A percentile compares a stretch with the other conserved stretches of the same genome.
Evolutionary conservation across 106 monocot genomes (phyloP).

Genomic region (Acanthochlamys bracteata): DNA sequence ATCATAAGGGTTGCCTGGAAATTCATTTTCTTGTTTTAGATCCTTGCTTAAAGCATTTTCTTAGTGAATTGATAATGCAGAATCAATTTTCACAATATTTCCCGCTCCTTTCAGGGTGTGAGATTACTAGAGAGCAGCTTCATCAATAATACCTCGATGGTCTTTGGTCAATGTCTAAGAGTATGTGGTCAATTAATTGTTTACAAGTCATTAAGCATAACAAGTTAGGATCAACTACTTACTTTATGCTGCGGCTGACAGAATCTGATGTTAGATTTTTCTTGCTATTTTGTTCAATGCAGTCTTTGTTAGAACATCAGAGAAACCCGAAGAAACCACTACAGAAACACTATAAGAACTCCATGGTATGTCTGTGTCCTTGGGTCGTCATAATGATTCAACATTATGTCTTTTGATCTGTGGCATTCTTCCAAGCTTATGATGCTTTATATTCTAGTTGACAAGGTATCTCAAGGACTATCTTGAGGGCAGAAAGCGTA

Average conservation of each 20-base stretch:
- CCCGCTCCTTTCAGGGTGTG: slow-evolving; percentile 36
- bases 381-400: too few relatives aligned
- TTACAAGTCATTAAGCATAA: too few relatives aligned
- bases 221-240: too few relatives aligned
- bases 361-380: slow-evolving; percentile 64
- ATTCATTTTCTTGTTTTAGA: too few relatives aligned
- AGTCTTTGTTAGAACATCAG: slow-evolving; percentile 86
- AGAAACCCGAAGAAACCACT: slow-evolving; percentile 60
- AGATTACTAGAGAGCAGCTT: slow-evolving; percentile 71
- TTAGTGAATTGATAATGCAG: too few relatives aligned
- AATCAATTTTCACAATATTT: too few relatives aligned
- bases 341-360: slow-evolving; percentile 80
- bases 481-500: slow-evolving; percentile 57
- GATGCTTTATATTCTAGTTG: slow-evolving; percentile 26
- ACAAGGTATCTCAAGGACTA: slow-evolving; percentile 73
- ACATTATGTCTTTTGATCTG: too few relatives aligned
- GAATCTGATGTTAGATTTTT: too few relatives aligned
- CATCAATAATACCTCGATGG: slow-evolving; percentile 93
- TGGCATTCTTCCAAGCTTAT: too few relatives aligned
- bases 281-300: slow-evolving; percentile 8
- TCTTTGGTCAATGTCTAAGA: slow-evolving; percentile 75
- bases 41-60: too few relatives aligned
- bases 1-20: too few relatives aligned
- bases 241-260: too few relatives aligned
- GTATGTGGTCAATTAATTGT: slow-evolving; percentile 23